Conservation (phyloP, 352 stramenopile genomes). For the Phytopythium kandeliae region DNA sequence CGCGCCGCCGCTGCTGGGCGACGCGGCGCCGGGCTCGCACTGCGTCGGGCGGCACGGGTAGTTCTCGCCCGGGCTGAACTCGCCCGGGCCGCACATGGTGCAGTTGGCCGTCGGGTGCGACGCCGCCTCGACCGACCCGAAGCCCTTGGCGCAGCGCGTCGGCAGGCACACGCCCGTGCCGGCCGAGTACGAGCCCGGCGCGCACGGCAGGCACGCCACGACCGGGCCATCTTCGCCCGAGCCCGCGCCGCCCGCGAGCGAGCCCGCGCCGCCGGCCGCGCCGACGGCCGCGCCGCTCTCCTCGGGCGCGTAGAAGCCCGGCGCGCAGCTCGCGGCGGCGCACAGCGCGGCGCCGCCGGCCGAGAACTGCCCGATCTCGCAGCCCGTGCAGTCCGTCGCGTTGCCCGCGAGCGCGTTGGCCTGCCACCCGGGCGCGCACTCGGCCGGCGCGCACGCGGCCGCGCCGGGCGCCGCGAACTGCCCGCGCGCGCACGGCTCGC, state of each 20-base stretch:
- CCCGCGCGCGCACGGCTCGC: conserved; percentile 22
- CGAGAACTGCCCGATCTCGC: conserved; percentile 33
- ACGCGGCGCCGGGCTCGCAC: conserved; percentile 26
- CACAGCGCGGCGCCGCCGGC: conserved; percentile 25
- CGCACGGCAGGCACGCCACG: conserved; percentile 21
- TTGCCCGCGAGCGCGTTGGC: conserved; percentile 29
- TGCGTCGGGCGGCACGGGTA: conserved; percentile 31
- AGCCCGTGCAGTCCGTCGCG: conserved; percentile 36
- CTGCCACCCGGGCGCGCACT: conserved; percentile 33
- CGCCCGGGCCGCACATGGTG: conserved; percentile 27
- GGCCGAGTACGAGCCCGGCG: conserved; percentile 30
- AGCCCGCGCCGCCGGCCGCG: no score
- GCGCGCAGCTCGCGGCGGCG: conserved; percentile 25
- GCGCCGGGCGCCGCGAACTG: conserved; percentile 19
- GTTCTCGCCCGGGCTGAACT: conserved; percentile 41
- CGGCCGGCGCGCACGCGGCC: conserved; percentile 17
- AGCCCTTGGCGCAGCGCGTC: conserved; percentile 27
- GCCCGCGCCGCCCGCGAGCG: no score
- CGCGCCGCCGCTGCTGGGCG: conserved; percentile 19
- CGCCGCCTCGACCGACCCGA: conserved; percentile 26
- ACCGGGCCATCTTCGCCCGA: no score
- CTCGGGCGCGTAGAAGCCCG: conserved; percentile 28
- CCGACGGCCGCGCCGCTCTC: conserved; percentile 10
- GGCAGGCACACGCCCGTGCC: conserved; percentile 30
- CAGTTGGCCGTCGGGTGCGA: conserved; percentile 35